Evolutionary conservation across 2,329 filamentous ascomycete species (phyloP).

Genomic region (Alternaria sp.): DNA sequence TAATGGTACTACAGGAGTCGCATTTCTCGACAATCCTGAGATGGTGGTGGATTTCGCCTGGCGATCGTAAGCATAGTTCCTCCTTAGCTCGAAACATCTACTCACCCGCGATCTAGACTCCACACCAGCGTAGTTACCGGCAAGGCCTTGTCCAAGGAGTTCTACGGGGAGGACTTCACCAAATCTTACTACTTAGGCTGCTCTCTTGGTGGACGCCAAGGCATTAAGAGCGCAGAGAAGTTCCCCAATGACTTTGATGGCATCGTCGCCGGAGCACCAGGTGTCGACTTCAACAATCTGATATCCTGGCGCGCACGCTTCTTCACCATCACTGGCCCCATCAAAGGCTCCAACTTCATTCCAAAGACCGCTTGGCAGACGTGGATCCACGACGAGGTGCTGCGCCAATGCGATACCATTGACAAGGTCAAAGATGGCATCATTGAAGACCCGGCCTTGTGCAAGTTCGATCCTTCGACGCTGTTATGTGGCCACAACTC

Average conservation of each 20-base stretch:
- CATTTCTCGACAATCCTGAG: conserved; percentile 57
- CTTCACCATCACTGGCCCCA: conserved; percentile 38
- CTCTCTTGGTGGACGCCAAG: conserved; percentile 48
- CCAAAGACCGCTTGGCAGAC: conserved; percentile 31
- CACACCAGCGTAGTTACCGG: conserved; percentile 53
- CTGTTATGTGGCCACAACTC: conserved; percentile 45
- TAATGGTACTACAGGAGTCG: conserved; percentile 54
- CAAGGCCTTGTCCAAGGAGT: conserved; percentile 48
- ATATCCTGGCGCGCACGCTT: conserved; percentile 42
- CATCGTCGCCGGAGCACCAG: conserved; percentile 45
- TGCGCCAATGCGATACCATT: conserved; percentile 60
- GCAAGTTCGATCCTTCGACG: conserved; percentile 49
- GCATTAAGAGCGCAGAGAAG: conserved; percentile 36
- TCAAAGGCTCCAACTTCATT: conserved; percentile 36
- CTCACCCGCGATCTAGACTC: conserved; percentile 25
- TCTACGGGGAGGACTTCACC: conserved; percentile 49
- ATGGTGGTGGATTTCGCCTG: conserved; percentile 60
- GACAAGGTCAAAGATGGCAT: conserved; percentile 61
- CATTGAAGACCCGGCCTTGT: conserved; percentile 54
- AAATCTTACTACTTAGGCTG: conserved; percentile 53
- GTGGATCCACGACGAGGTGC: conserved; percentile 54
- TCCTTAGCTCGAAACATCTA: too few species aligned
- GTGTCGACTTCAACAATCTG: conserved; percentile 42
- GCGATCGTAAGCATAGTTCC: conserved; percentile 41
- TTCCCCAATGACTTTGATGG: conserved; percentile 49